Evolutionary conservation across 106 monocot genomes (phyloP).

Genomic region (Acorus gramineus): DNA sequence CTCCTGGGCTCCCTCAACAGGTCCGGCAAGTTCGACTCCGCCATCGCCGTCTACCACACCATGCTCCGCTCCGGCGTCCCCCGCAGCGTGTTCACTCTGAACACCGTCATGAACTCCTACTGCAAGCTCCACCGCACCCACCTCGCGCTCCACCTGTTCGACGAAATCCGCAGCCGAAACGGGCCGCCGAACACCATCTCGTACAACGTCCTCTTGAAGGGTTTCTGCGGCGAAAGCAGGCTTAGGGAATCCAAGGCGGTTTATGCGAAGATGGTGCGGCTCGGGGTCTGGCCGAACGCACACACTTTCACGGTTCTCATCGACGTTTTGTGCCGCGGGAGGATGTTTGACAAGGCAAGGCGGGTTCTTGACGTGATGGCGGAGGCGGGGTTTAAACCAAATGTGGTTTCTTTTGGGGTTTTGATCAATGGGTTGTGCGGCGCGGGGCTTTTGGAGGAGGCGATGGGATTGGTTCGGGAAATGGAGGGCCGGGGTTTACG

Average conservation of each 20-base stretch:
- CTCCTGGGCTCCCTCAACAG: constrained; percentile 20
- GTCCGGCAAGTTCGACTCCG: constrained; percentile 15
- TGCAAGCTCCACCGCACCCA: constrained; percentile 11
- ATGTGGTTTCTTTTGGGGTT: constrained; percentile 25
- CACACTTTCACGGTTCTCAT: constrained; percentile 33
- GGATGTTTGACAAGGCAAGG: constrained; percentile 21
- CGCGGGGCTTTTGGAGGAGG: constrained; percentile 23
- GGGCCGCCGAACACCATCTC: constrained; percentile 17
- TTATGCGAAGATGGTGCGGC: constrained; percentile 30
- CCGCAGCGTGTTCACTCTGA: constrained; percentile 18
- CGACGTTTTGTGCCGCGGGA: constrained; percentile 23
- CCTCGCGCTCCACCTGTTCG: constrained; percentile 28
- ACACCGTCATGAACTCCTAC: constrained; percentile 15
- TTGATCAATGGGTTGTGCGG: constrained; percentile 27
- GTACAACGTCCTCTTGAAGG: constrained; percentile 43
- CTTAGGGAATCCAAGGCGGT: constrained; percentile 16
- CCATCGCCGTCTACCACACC: constrained; percentile 16
- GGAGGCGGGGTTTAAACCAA: constrained; percentile 22
- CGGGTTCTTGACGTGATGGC: constrained; percentile 26
- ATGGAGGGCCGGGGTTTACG: constrained; percentile 19
- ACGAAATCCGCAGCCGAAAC: constrained; percentile 16
- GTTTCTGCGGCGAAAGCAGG: constrained; percentile 27
- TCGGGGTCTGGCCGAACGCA: constrained; percentile 22
- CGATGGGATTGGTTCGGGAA: constrained; percentile 14
- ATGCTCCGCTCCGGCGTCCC: constrained; percentile 5